Base-by-base conservation (phyloP, 2,329 filamentous ascomycete species). In the Botryosphaeria agaves region DNA sequence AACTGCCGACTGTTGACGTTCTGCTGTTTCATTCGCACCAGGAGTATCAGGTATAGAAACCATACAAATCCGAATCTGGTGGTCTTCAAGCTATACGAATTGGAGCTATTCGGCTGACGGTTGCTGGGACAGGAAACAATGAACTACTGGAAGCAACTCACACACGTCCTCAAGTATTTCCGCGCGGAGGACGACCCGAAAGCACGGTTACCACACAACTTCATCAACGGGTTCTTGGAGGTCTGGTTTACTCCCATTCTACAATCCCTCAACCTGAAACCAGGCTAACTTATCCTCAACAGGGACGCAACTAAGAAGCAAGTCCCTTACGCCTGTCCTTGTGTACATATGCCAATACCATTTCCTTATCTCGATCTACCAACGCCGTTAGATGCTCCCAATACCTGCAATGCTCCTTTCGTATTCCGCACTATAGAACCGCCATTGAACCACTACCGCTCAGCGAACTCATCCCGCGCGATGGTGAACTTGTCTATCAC, bases 141-240 rank as follows among this genome's bases (percentile, higher is more conserved):
- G 66, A 98, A 98, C 64, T 98, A 80, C 68, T 98, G 89, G 89
- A 93, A 94, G 61, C 89, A 98, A 60, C 68, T 85, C 38, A 80
- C 80, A 39, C 89, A 98, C 55, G 70, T 98, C 44, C 83, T 98
- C 70, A 84, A 89, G 47, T 98, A 93, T 60, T 98, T 95, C 69
- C 75, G 85, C 52, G 69, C 75, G 45, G 85, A 95, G 56, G 82
- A 73, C 64, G 82, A 72, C 55, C 78, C 65, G 54, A 82, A 64
- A 42, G 65, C 71, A 44, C 73, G 72, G 52, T 60, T 94, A 57
- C 87, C 87, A 23, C 72, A 72, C 46, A 89, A 72, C 63, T 98
- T 98, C 62, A 91, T 98, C 62, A 69, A 75, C 44, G 83, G 83
- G 29, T 98, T 98, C 64, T 64, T 98, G 47, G 83, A 95, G 80